Base-by-base conservation (phyloP, 148 eudicot genomes). In the Rhododendron molle region DNA sequence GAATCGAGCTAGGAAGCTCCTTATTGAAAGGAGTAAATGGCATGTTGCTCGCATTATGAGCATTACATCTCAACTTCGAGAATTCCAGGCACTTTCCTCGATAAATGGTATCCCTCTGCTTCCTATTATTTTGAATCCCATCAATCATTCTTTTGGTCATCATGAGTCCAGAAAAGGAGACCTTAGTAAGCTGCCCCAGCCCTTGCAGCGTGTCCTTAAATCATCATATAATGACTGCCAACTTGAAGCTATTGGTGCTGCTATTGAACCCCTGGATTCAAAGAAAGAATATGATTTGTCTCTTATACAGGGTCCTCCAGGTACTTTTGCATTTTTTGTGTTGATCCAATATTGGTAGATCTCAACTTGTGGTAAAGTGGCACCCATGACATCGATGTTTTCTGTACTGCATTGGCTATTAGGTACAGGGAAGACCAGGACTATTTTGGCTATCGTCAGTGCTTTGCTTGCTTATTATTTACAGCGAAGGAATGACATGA, bases 221-320 rank as follows among this genome's bases (percentile, higher is more conserved):
- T 92, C 95, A 20, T 91, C 93, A 84, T 97, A 89, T 87, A 97
- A 97, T 89, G 94, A 84, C 69, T 93, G 98, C 92, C 99, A 97
- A 91, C 90, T 97, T 90, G 96, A 91, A 91, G 99, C 99, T 85
- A 93, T 97, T 84, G 88, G 92, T 87, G 84, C 90, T 91, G 93
- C 92, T 82, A 84, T 87, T 88, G 90, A 91, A 88, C 47, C 92
- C 56, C 83, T 92, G 80, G 91, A 88, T 88, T 90, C 88, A 81
- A 87, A 82, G 40, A 90, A 88, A 87, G 93, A 89, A 74, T 90
- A 89, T 76, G 90, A 90, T 54, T 77, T 97, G 90, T 92, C 96
- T 71, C 99, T 97, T 84, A 93, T 97, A 85, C 99, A 97, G 93
- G 99, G 99, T 79, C 99, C 99, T 89, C 99, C 99, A 95, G 99